Percentiles rank a stretch among this genome's conserved stretches.
These are phyloP conservation scores for Ophiocordyceps camponoti-saundersi DNA, from an alignment of 2,329 filamentous ascomycete species.

Conservation along the genomic window DNA sequence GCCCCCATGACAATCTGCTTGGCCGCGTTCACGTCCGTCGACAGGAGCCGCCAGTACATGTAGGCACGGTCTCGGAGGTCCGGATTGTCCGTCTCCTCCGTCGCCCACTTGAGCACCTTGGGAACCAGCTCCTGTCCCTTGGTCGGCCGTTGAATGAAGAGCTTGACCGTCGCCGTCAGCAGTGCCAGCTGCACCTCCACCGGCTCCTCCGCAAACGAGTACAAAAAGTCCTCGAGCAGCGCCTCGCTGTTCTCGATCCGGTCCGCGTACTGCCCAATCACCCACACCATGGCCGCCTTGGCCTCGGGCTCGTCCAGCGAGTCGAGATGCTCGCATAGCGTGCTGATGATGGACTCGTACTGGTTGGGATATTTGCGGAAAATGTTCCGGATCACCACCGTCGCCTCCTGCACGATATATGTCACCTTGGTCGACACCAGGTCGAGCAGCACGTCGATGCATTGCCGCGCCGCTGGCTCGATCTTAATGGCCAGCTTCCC, in stretches of 20 bases:
- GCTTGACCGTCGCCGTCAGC: conserved; percentile 88
- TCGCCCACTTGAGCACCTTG: conserved; percentile 94
- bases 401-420: conserved; percentile 97
- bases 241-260: conserved; percentile 94
- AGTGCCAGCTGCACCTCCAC: conserved; percentile 91
- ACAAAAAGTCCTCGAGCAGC: conserved; percentile 85
- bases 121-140: conserved; percentile 89
- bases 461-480: conserved; percentile 75
- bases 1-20: conserved; percentile 91
- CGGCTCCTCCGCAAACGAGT: conserved; percentile 84
- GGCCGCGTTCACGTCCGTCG: conserved; percentile 75
- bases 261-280: conserved; percentile 94
- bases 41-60: conserved; percentile 98
- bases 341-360: conserved; percentile 94
- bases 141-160: conserved; percentile 93
- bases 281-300: conserved; percentile 98
- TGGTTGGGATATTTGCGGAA: conserved; percentile 98
- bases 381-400: conserved; percentile 96
- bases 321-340: conserved; percentile 89
- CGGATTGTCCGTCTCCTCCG: conserved; percentile 97
- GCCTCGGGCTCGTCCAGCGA: conserved; percentile 94
- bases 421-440: conserved; percentile 95
- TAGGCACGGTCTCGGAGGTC: conserved; percentile 91
- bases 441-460: conserved; percentile 84
- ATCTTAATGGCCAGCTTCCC: conserved; percentile 98